Evolutionary conservation across 2,329 filamentous ascomycete species (phyloP).

Genomic region (Aspergillus hortae): DNA sequence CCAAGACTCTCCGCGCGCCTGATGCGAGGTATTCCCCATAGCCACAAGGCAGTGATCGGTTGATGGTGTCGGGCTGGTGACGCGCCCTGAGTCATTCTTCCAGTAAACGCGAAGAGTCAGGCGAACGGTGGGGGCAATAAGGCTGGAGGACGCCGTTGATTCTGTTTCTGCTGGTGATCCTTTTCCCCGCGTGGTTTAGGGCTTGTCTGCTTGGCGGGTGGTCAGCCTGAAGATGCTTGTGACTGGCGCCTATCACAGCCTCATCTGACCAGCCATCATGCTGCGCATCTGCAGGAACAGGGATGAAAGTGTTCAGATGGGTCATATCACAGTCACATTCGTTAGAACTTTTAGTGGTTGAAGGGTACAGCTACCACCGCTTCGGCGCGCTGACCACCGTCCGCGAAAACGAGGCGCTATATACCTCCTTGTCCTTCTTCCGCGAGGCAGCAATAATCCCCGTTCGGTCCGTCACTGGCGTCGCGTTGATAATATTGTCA

Average conservation of each 20-base stretch:
- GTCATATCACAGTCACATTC: not conserved
- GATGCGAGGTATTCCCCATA: conserved; percentile 10
- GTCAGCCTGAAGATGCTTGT: not conserved
- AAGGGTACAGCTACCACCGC: conserved; percentile 34
- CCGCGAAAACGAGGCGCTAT: conserved; percentile 49
- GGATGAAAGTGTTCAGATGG: not conserved
- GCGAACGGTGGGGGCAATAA: conserved; percentile 9
- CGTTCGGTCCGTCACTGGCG: conserved; percentile 80
- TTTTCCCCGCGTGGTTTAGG: not conserved
- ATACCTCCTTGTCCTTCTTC: conserved; percentile 48
- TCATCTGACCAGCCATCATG: not conserved
- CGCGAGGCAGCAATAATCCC: conserved; percentile 65
- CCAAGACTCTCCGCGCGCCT: conserved; percentile 8
- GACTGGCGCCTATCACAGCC: not conserved
- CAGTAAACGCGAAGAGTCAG: conserved; percentile 12
- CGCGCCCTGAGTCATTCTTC: conserved; percentile 15
- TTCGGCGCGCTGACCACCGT: conserved; percentile 48
- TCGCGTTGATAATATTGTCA: conserved; percentile 89
- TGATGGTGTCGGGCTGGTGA: conserved; percentile 4
- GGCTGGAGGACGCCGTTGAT: conserved; percentile 2
- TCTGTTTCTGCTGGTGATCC: not conserved
- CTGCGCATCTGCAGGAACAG: not conserved
- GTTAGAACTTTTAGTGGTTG: not conserved
- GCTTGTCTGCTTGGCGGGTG: conserved; percentile 2
- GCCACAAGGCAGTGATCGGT: conserved; percentile 15